Base-by-base conservation (phyloP, 2,329 filamentous ascomycete species). In the Diplodia mutila region DNA sequence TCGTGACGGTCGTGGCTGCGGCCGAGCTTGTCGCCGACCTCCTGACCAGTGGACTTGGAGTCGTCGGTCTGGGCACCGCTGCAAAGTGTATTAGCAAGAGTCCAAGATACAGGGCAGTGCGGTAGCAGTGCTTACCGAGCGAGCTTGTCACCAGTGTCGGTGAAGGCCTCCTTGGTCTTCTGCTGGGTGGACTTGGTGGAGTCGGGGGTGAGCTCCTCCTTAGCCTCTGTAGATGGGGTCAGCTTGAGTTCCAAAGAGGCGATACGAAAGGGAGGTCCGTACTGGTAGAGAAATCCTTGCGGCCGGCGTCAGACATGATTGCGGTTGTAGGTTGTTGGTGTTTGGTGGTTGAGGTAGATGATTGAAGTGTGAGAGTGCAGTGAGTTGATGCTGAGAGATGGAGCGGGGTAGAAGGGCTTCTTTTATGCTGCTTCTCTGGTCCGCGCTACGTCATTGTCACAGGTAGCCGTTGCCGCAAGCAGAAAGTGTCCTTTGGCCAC, bases 171-270 rank as follows among this genome's bases (percentile, higher is more conserved):
- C 77, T 84, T 85, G 70, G 84, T 71, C 82, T 88, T 87, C 71
- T 88, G 80, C 73, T 83, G 79, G 73, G 86, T 87, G 70, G 86
- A 88, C 82, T 90, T 89, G 79, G 83, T 78, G 75, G 82, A 82
- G 77, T 89, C 83, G 68, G 87, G 87, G 73, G 83, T 86, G 67
- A 86, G 70, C 73, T 83, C 80, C 83, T 89, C 86, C 75, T 80
- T 78, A 70, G 83, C 79, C 85, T 88, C 85, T 80, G 81, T 75
- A 71, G 68, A 55, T 52, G 23, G 23, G 69, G 73, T 75, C 68
- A 76, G 72, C 69, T 32, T 25, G 9, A 21, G n/a, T 8, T 25
- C 18, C 1, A 7, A 1, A 29, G 27, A 21, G 16, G 29, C 21
- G 53, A 14, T n/a, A n/a, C 0, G 16, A 57, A 42, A 29, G 29